Percentiles rank a stretch among this genome's conserved stretches.
Evolutionary conservation across 257 asterid genomes (phyloP).

Genomic region (Schizonepeta tenuifolia): DNA sequence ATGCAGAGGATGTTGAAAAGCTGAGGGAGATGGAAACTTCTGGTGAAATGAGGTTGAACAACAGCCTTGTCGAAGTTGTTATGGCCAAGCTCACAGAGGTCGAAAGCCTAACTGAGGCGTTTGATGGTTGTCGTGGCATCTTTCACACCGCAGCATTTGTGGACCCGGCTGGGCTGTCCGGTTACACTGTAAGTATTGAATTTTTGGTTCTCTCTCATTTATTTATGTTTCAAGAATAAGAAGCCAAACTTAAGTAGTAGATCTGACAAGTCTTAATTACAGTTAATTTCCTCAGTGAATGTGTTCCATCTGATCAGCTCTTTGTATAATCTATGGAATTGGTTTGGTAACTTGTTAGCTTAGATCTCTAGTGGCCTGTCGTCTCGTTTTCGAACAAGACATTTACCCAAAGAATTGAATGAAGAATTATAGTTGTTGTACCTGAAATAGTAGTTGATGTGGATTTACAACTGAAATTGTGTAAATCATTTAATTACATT

Average conservation of each 20-base stretch:
- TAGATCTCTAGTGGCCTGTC: not conserved
- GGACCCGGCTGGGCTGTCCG: conserved; percentile 90
- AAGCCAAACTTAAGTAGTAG: not conserved
- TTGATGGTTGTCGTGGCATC: conserved; percentile 77
- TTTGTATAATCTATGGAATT: conserved; percentile 1
- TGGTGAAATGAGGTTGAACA: conserved; percentile 70
- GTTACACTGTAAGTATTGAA: conserved; percentile 74
- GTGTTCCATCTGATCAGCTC: not conserved
- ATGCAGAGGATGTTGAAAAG: conserved; percentile 86
- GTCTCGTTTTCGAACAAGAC: not conserved
- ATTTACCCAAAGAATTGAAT: not conserved
- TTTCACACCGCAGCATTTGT: conserved; percentile 87
- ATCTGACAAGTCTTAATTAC: not conserved
- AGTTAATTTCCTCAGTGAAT: not conserved
- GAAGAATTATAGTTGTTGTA: not conserved
- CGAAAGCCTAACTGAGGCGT: conserved; percentile 63
- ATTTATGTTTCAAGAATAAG: not conserved
- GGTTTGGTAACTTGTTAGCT: conserved; percentile 26
- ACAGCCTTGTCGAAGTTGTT: conserved; percentile 62
- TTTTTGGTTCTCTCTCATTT: not conserved
- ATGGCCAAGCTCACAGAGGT: conserved; percentile 63
- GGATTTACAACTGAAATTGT: not conserved
- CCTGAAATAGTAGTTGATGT: not conserved
- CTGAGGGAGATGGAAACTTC: conserved; percentile 80
- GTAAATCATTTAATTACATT: not conserved